phyloP scores from a whole-genome alignment of 2,329 filamentous ascomycete species.

The Xylaria sp. region DNA sequence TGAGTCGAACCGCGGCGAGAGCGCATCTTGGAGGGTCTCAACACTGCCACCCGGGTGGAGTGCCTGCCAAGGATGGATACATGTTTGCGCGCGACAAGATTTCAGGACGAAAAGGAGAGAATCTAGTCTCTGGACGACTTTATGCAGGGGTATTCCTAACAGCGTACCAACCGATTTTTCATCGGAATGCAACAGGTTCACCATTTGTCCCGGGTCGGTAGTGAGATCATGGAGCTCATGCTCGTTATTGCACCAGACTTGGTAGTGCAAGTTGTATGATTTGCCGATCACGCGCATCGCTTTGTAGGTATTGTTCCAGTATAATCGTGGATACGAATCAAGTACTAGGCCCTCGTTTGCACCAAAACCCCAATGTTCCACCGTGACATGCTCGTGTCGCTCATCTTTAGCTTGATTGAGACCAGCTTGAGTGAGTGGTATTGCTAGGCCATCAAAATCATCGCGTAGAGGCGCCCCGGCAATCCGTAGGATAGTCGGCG shows the following conservation, averaged over 20 bases:
- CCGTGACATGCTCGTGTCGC: slow-evolving; percentile 59
- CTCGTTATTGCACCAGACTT: slow-evolving; percentile 66
- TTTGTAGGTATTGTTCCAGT: slow-evolving; percentile 65
- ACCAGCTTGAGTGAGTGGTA: slow-evolving; percentile 48
- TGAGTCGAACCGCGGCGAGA: slow-evolving; percentile 54
- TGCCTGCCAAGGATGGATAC: slow-evolving; percentile 58
- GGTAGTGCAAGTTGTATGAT: slow-evolving; percentile 59
- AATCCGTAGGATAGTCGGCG: slow-evolving; percentile 66
- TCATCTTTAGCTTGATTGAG: slow-evolving; percentile 37
- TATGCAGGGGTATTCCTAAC: slow-evolving; percentile 45
- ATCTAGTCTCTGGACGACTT: slow-evolving; percentile 56
- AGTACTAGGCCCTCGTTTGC: slow-evolving; percentile 48
- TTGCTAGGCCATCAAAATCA: slow-evolving; percentile 67
- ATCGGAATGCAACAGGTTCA: slow-evolving; percentile 54
- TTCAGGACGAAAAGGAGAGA: slow-evolving; percentile 61
- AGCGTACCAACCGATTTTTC: slow-evolving; percentile 37
- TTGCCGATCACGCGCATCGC: slow-evolving; percentile 58
- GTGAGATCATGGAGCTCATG: slow-evolving; percentile 65
- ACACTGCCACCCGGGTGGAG: slow-evolving; percentile 59
- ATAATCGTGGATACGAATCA: slow-evolving; percentile 43
- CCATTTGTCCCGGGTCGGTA: slow-evolving; percentile 45
- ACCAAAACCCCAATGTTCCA: slow-evolving; percentile 58
- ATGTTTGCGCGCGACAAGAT: slow-evolving; percentile 58
- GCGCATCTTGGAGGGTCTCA: slow-evolving; percentile 55
- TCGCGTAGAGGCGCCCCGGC: slow-evolving; percentile 54